These are phyloP conservation scores for Fusarium keratoplasticum DNA, from an alignment of 2,329 filamentous ascomycete genomes.

Conservation along the genomic window DNA sequence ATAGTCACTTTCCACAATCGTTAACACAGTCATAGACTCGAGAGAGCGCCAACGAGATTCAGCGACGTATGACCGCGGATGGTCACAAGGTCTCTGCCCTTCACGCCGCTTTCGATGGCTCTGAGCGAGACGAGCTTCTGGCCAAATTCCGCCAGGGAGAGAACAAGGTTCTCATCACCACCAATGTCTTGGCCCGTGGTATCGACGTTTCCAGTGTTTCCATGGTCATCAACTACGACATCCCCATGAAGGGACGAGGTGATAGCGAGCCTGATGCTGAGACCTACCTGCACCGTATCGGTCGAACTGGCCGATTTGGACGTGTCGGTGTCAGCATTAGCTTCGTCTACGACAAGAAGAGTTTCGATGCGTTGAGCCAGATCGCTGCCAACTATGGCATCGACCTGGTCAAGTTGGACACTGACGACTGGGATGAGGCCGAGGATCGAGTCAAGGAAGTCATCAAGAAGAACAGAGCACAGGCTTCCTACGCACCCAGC, in stretches of 20 bases:
- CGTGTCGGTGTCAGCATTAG: slow-evolving; percentile 96
- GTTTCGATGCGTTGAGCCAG: slow-evolving; percentile 81
- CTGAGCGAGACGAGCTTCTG: slow-evolving; percentile 84
- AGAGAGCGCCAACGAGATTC: slow-evolving; percentile 85
- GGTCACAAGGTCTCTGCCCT: slow-evolving; percentile 93
- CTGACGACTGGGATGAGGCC: slow-evolving; percentile 90
- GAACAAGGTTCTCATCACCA: slow-evolving; percentile 97
- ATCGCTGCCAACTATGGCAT: slow-evolving; percentile 86
- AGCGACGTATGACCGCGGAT: slow-evolving; percentile 85
- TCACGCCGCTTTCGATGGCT: slow-evolving; percentile 88
- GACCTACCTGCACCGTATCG: slow-evolving; percentile 98
- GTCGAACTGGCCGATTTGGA: slow-evolving; percentile 95
- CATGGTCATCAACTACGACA: slow-evolving; percentile 98
- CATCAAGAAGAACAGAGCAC: slow-evolving; percentile 77
- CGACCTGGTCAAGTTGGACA: slow-evolving; percentile 83
- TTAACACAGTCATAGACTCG: slow-evolving; percentile 70
- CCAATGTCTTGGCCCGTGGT: slow-evolving; percentile 94
- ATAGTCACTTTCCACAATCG: neutral
- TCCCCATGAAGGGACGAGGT: slow-evolving; percentile 78
- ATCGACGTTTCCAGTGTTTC: slow-evolving; percentile 93
- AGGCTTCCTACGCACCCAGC: slow-evolving; percentile 64
- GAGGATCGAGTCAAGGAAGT: slow-evolving; percentile 85
- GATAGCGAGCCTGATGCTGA: slow-evolving; percentile 90
- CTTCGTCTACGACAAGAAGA: slow-evolving; percentile 88
- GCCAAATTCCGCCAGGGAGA: slow-evolving; percentile 86